A percentile compares a stretch with the other conserved stretches of the same genome.
phyloP scores from a whole-genome alignment of 2,329 filamentous ascomycete species.

The Penicillium sp. region DNA sequence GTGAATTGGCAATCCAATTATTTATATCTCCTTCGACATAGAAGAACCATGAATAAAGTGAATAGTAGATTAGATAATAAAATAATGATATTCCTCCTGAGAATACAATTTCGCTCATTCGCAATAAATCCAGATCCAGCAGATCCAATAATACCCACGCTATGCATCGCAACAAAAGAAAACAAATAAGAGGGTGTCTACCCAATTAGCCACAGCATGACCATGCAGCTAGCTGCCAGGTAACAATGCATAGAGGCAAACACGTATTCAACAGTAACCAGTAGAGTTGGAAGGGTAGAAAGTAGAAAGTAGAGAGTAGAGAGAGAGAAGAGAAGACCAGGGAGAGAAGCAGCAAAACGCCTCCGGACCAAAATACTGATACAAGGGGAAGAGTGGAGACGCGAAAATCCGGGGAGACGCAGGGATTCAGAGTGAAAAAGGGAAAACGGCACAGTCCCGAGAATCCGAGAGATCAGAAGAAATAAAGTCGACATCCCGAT shows the following conservation, averaged over 20 bases:
- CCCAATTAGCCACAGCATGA: slow-evolving; percentile 3
- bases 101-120: slow-evolving; percentile 16
- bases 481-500: not conserved
- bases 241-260: not conserved
- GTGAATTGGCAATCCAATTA: not conserved
- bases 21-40: not conserved
- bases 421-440: slow-evolving; percentile 3
- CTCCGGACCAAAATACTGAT: slow-evolving; percentile 15
- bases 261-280: slow-evolving; percentile 1
- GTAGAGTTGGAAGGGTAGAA: slow-evolving; percentile 4
- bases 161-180: slow-evolving; percentile 22
- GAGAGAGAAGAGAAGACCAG: slow-evolving; percentile 3
- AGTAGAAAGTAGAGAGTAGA: not conserved
- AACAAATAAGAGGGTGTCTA: slow-evolving; percentile 1
- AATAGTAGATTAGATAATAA: not conserved
- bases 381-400: slow-evolving; percentile 13
- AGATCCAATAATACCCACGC: slow-evolving; percentile 23
- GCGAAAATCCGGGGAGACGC: slow-evolving; percentile 8
- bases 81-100: slow-evolving; percentile 1
- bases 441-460: not conserved
- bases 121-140: slow-evolving; percentile 6
- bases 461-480: not conserved
- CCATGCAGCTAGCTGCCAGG: slow-evolving; percentile 15
- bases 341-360: not conserved
- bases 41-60: not conserved